Conservation (phyloP, 768 basidiomycete genomes). For the Amanita pallidorosea region DNA sequence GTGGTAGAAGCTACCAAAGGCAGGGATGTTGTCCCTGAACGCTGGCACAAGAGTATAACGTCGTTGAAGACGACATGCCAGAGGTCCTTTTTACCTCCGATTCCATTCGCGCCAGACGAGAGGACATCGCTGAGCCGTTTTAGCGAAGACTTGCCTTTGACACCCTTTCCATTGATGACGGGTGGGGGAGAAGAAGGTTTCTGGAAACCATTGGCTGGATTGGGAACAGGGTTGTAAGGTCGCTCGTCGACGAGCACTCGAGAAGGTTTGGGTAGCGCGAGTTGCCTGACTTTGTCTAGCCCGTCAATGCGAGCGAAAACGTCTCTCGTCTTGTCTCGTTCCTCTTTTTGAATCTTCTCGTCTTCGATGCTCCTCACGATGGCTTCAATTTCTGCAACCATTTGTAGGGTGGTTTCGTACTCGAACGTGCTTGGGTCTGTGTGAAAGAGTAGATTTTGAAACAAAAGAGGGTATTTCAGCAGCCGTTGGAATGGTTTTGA, state of each 20-base stretch:
- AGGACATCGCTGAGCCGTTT: constrained; percentile 88
- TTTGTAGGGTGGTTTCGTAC: constrained; percentile 90
- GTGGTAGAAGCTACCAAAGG: constrained; percentile 62
- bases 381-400: constrained; percentile 95
- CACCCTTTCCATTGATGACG: constrained; percentile 39
- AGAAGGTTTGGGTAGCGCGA: constrained; percentile 85
- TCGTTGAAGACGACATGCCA: constrained; percentile 98
- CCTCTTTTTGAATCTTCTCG: constrained; percentile 95
- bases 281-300: constrained; percentile 84
- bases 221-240: constrained; percentile 30
- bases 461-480: constrained; percentile 93
- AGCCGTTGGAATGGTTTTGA: constrained; percentile 97
- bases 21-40: constrained; percentile 80
- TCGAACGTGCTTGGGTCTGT: constrained; percentile 97
- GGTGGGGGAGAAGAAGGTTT: constrained; percentile 34
- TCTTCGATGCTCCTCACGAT: constrained; percentile 97
- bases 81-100: constrained; percentile 69
- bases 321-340: constrained; percentile 90
- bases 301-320: constrained; percentile 95
- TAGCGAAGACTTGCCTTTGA: constrained; percentile 80
- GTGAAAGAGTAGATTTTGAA: constrained; percentile 94
- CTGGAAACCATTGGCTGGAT: constrained; percentile 10
- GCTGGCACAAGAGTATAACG: constrained; percentile 85
- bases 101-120: constrained; percentile 28
- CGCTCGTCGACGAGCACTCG: constrained; percentile 82